Base-by-base conservation (phyloP, 768 basidiomycete genomes). In the Podaxis sp. region DNA sequence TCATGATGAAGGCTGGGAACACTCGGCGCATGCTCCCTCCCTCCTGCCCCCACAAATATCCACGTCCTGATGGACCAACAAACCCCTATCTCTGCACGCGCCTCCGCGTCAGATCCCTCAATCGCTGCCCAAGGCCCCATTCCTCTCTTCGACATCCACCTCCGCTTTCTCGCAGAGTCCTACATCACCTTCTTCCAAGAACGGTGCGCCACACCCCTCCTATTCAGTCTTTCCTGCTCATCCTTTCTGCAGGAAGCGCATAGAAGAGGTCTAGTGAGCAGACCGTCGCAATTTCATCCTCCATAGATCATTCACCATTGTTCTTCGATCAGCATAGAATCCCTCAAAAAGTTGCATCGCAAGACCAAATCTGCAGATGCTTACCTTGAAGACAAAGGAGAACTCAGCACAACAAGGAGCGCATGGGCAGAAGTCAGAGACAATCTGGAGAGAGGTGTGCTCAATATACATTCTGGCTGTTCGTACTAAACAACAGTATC, bases 341-440 rank as follows among this genome's bases (percentile, higher is more conserved):
- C 88, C 11, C 79, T 97, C 13, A 76, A 82, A 69, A 90, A 80
- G 70, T 76, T 97, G 38, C 88, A 93, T 78, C 81, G 83, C 60
- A 90, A 86, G 72, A 82, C 84, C 63, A 88, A 84, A 72, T 79
- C 86, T 30, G 81, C 87, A 33, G 95, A 97, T 76, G 72, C 79
- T 40, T 84, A 77, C 61, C 73, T 95, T 36, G 91, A 95, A 68
- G 90, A 92, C 70, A 88, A 87, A 55, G 77, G 80, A 41, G 86
- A 91, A 61, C 72, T 84, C 58, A 86, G 75, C 65, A 86, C 87
- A 10, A 79, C 87, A 22, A 82, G 93, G 60, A 81, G 80, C 61
- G 93, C 87, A 22, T 97, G 95, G 95, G 76, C 76, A 20, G 95
- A 97, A 74, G 82, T 95, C 11, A 80, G 91, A 44, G 95, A 96